Percentiles rank a stretch among this genome's conserved stretches.
These are phyloP conservation scores for Albifimbria verrucaria DNA, from an alignment of 2,329 filamentous ascomycete species.

Conservation along the genomic window DNA sequence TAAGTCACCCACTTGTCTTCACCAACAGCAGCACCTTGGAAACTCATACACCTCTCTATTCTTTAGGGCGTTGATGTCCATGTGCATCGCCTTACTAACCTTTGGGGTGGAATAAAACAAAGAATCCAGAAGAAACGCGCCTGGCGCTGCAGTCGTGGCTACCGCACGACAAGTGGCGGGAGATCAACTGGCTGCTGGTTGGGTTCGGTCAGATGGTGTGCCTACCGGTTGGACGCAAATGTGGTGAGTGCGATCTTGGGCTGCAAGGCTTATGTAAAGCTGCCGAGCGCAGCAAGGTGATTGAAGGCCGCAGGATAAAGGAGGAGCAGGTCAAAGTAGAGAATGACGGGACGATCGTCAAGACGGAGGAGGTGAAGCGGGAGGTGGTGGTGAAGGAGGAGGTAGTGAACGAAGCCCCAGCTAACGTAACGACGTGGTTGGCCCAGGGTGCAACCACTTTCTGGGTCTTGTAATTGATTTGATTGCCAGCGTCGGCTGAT, in stretches of 20 bases:
- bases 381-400: conserved; percentile 24
- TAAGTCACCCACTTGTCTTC: no score
- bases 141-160: conserved; percentile 76
- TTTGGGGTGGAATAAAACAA: conserved; percentile 91
- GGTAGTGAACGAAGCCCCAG: conserved; percentile 16
- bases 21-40: no score
- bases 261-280: conserved; percentile 71
- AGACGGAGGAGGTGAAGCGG: conserved; percentile 17
- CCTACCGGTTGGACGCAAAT: conserved; percentile 72
- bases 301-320: conserved; percentile 48
- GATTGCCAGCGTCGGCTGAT: background rate
- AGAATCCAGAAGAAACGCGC: conserved; percentile 78
- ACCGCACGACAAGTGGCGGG: conserved; percentile 80
- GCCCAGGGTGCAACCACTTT: background rate
- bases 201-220: conserved; percentile 87
- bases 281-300: conserved; percentile 63
- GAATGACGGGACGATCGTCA: conserved; percentile 17
- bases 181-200: conserved; percentile 87
- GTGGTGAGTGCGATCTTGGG: conserved; percentile 82
- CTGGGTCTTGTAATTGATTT: background rate
- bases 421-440: conserved; percentile 3
- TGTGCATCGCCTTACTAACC: conserved; percentile 89
- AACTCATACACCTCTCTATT: no score
- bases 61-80: conserved; percentile 83
- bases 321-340: conserved; percentile 22